Evolutionary conservation across 352 stramenopile species (phyloP).

Genomic region (Pilasporangium apinafurcum): DNA sequence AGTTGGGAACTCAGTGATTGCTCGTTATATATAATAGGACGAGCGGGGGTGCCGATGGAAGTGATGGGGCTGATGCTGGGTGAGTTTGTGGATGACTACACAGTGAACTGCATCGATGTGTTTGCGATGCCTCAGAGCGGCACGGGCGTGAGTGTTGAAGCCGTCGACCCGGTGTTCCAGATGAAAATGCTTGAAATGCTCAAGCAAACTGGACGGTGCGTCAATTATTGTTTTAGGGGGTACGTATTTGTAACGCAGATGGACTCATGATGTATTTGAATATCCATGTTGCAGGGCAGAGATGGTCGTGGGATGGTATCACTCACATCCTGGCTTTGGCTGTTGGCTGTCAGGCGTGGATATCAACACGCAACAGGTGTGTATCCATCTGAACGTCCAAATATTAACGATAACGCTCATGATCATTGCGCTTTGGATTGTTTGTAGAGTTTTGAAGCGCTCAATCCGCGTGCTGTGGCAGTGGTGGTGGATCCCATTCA

Average conservation of each 20-base stretch:
- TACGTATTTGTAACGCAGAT: background rate
- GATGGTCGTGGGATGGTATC: constrained; percentile 98
- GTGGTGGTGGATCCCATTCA: constrained; percentile 99
- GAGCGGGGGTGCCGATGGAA: constrained; percentile 99
- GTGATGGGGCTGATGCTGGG: constrained; percentile 99
- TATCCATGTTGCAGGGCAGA: constrained; percentile 43
- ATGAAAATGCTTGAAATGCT: constrained; percentile 99
- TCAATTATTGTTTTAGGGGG: background rate
- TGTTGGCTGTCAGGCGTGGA: constrained; percentile 99
- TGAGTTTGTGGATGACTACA: constrained; percentile 99
- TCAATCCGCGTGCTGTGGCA: constrained; percentile 96
- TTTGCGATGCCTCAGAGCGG: constrained; percentile 99
- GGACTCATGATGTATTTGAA: background rate
- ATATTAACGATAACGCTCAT: background rate
- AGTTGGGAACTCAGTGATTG: background rate
- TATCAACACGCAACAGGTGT: constrained; percentile 97
- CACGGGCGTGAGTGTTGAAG: constrained; percentile 94
- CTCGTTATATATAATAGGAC: constrained; percentile 22
- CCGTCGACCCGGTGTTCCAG: constrained; percentile 99
- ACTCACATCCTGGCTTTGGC: constrained; percentile 99
- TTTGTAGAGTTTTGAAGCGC: constrained; percentile 92
- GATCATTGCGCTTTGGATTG: background rate
- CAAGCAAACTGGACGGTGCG: constrained; percentile 94
- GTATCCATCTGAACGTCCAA: background rate
- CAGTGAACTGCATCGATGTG: constrained; percentile 99